A percentile compares a stretch with the other conserved stretches of the same genome.
Evolutionary conservation across 495 filamentous ascomycete genomes (phyloP).

Genomic region (Daldinia caldariorum): DNA sequence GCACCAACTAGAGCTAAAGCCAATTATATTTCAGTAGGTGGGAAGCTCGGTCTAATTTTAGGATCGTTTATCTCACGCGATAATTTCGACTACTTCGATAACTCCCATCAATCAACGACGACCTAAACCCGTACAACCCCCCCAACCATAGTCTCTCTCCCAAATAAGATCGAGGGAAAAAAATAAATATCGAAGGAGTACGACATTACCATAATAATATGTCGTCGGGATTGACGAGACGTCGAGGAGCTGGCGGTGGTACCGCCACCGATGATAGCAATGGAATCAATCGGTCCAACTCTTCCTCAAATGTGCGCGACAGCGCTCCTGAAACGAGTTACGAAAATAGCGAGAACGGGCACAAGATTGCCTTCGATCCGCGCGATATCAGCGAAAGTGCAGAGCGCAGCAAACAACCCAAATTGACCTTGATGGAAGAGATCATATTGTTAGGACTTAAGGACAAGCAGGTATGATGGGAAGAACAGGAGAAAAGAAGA

Average conservation of each 20-base stretch:
- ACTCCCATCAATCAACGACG: not conserved
- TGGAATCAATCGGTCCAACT: conserved; percentile 51
- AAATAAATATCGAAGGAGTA: conserved; percentile 13
- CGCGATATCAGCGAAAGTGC: conserved; percentile 96
- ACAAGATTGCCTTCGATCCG: conserved; percentile 98
- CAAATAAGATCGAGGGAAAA: too few species aligned
- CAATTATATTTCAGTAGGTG: not conserved
- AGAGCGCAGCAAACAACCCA: conserved; percentile 96
- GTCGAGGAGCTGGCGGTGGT: conserved; percentile 46
- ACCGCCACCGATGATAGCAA: conserved; percentile 46
- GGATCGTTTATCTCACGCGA: conserved; percentile 25
- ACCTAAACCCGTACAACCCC: not conserved
- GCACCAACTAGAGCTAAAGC: conserved; percentile 14
- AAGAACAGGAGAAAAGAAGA: too few species aligned
- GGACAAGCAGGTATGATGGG: conserved; percentile 90
- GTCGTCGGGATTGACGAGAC: conserved; percentile 53
- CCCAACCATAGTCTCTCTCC: too few species aligned
- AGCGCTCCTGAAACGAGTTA: conserved; percentile 87
- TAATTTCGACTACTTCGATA: conserved; percentile 6
- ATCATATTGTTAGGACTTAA: conserved; percentile 93
- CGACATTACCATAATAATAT: conserved; percentile 24
- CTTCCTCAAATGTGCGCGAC: conserved; percentile 56
- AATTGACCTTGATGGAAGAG: conserved; percentile 98
- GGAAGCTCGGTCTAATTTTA: conserved; percentile 9
- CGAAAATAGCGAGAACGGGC: conserved; percentile 92